Percentiles rank a stretch among this genome's conserved stretches.
Evolutionary conservation across 345 rosid species (phyloP).

Genomic region (Dipteronia dyeriana): DNA sequence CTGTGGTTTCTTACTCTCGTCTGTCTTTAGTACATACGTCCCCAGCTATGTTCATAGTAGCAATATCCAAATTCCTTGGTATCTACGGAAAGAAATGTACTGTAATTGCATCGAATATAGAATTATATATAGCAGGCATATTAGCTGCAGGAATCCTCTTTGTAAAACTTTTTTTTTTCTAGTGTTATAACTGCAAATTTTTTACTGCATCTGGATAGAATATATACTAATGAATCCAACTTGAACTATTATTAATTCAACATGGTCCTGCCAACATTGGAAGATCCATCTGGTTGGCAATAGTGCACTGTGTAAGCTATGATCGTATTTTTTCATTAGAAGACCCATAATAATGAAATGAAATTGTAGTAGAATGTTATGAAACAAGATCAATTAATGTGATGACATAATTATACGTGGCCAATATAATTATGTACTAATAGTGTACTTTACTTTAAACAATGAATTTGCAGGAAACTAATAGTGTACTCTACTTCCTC

Average conservation of each 20-base stretch:
- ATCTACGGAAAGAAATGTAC: not conserved
- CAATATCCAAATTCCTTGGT: not conserved
- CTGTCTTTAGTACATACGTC: not conserved
- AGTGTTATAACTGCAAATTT: not conserved
- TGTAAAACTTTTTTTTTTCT: not conserved
- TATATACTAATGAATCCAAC: not conserved
- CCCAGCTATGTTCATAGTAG: not conserved
- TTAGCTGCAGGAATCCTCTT: slow-evolving; percentile 2
- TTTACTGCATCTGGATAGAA: not conserved
- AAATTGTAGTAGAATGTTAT: no score
- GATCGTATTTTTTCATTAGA: no score
- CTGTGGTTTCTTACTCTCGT: not conserved
- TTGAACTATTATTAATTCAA: not conserved
- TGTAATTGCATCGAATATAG: not conserved
- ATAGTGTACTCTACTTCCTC: no score
- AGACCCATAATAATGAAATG: no score
- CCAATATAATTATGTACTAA: no score
- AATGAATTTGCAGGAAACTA: no score
- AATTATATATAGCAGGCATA: not conserved
- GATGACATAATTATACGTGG: no score
- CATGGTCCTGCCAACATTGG: not conserved
- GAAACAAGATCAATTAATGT: no score
- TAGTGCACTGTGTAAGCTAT: no score
- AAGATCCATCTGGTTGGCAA: no score
- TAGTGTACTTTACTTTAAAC: no score